Evolutionary conservation across 2,329 filamentous ascomycete genomes (phyloP), one percentile per base, ranked within the genome.

Genomic region (Apiospora saccharicola): DNA sequence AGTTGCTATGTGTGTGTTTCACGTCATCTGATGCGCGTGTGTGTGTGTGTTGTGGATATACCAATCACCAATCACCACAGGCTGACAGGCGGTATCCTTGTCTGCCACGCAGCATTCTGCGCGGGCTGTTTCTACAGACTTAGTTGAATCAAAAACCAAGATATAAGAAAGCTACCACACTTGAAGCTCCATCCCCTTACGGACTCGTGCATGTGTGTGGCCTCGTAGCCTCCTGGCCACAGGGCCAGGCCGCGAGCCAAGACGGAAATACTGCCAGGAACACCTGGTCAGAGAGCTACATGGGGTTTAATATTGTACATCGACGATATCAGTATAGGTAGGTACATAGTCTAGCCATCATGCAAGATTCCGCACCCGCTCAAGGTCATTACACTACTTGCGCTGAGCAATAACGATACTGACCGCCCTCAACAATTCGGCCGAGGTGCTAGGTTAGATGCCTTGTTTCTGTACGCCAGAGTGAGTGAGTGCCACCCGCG

Each of bases 221-320:
- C 26, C 26, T 30, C 26, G 26, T 30, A 30, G 19, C 34, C 57
- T 61, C 53, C 30, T 61, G 30, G 57, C 57, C 34, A 37, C 16
- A 34, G 19, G 57, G 34, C 57, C 22, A 64, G 57, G 24, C 57
- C 34, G 30, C 12, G 2, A 41, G 57, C 57, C 57, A 68, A 68
- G 43, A 47, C 67, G n/a, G 43, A 30, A 68, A 37, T 46, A 49
- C 22, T 26, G 10, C n/a, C 41, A 68, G 67, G 41, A 68, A 68
- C n/a, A 68, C 67, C 67, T 68, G 67, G 67, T 43, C 67, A 24
- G 67, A 46, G 41, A 49, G 41, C 30, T 41, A 30, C 24, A 68
- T n/a, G 44, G 41, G 67, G 5, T 61, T 37, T 34, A n/a, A n/a
- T 64, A 26, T 24, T 10, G 14, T 67, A 30, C 41, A 43, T 68